A percentile compares a stretch with the other conserved stretches of the same genome.
Conservation (phyloP, 192 early-diverging fungal species). For the Coemansia sp. region DNA sequence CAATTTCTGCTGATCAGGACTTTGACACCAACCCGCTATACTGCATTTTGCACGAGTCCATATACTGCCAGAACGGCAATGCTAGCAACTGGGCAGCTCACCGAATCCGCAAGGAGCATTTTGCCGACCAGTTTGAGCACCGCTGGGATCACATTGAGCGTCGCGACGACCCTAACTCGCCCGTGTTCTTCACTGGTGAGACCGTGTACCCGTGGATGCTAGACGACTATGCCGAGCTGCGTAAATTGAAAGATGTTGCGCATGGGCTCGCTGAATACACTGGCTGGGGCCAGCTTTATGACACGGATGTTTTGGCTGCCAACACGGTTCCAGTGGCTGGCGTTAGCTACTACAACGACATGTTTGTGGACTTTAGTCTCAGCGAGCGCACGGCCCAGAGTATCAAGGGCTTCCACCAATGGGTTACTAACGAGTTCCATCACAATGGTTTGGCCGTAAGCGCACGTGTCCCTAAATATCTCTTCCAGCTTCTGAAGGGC, state of each 20-base stretch:
- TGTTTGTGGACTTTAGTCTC: constrained; percentile 64
- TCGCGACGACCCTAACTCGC: constrained; percentile 12
- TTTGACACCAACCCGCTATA: constrained; percentile 65
- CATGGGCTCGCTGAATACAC: constrained; percentile 58
- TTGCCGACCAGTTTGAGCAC: constrained; percentile 51
- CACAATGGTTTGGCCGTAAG: constrained; percentile 61
- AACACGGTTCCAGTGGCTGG: constrained; percentile 61
- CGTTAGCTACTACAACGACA: constrained; percentile 67
- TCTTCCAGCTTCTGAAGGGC: constrained; percentile 57
- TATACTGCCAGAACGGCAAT: constrained; percentile 62
- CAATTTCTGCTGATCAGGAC: constrained; percentile 37
- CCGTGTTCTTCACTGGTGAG: constrained; percentile 67
- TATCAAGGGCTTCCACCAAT: constrained; percentile 59
- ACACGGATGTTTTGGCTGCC: constrained; percentile 45
- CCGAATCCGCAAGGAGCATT: constrained; percentile 52
- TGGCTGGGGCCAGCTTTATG: constrained; percentile 59
- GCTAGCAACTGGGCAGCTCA: constrained; percentile 64
- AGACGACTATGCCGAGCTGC: constrained; percentile 65
- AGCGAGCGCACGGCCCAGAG: constrained; percentile 58
- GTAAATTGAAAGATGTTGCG: constrained; percentile 57
- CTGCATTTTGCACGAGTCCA: constrained; percentile 63
- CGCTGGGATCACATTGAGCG: constrained; percentile 36
- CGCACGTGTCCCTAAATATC: constrained; percentile 55
- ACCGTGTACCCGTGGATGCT: constrained; percentile 72
- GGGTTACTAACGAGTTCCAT: constrained; percentile 69